Conservation (phyloP, 225 moss, liverwort and hornwort species). For the Physcomitrium patens region DNA sequence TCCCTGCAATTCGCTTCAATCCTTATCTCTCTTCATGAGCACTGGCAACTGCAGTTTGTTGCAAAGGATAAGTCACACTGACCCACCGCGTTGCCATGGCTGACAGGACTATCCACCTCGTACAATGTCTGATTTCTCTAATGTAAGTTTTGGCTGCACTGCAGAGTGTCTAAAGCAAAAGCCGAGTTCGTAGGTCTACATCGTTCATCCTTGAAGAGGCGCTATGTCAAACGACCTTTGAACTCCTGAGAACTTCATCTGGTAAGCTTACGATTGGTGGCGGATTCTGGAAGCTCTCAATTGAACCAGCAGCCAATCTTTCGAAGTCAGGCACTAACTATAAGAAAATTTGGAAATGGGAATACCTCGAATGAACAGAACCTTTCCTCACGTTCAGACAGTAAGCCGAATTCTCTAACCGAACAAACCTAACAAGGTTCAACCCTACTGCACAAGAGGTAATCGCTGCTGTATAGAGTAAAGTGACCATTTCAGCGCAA, state of each 20-base stretch:
- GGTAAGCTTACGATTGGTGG: too few relatives aligned
- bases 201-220: constrained; percentile 8
- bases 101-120: background rate
- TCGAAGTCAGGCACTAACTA: constrained; percentile 19
- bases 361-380: background rate
- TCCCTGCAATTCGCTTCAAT: background rate
- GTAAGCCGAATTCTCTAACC: background rate
- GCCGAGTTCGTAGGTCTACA: constrained; percentile 14
- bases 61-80: constrained; percentile 10
- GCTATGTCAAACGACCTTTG: constrained; percentile 20
- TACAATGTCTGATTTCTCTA: background rate
- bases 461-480: too few relatives aligned
- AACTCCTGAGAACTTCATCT: constrained; percentile 6
- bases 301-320: background rate
- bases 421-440: constrained; percentile 13
- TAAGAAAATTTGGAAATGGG: background rate
- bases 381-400: background rate
- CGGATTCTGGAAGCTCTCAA: background rate
- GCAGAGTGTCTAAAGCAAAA: constrained; percentile 16
- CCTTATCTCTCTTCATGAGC: constrained; percentile 6
- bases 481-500: background rate
- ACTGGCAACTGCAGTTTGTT: background rate
- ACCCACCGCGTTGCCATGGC: constrained; percentile 31
- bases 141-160: background rate
- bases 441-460: background rate